Conservation (phyloP, 495 filamentous ascomycete genomes). For the Trypethelium eluteriae region DNA sequence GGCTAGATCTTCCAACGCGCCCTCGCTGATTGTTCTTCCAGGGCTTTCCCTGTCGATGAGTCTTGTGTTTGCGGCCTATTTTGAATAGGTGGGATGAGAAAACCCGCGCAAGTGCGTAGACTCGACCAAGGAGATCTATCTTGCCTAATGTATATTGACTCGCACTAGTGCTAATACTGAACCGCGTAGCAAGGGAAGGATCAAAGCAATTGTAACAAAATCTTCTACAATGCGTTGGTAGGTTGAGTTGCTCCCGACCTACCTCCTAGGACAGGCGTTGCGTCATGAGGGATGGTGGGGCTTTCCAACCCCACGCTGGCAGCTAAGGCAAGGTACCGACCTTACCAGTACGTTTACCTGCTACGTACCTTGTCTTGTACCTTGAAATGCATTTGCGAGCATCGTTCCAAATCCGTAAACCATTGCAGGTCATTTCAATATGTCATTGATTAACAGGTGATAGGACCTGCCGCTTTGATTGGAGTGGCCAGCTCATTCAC, state of each 20-base stretch:
- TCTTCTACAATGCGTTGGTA: too few species aligned
- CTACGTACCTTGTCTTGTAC: background rate
- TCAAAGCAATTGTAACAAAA: background rate
- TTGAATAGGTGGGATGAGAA: conserved; percentile 7
- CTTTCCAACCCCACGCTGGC: background rate
- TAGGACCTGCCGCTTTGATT: too few species aligned
- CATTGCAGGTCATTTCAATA: too few species aligned
- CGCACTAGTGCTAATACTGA: background rate
- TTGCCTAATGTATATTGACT: background rate
- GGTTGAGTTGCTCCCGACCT: too few species aligned
- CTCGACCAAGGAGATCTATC: background rate
- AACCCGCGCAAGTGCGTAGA: background rate
- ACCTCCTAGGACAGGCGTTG: background rate
- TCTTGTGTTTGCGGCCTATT: conserved; percentile 36
- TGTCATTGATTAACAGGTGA: too few species aligned
- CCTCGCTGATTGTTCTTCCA: conserved; percentile 23
- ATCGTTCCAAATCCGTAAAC: too few species aligned
- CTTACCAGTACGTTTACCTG: background rate
- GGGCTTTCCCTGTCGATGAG: conserved; percentile 28
- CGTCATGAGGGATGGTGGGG: conserved; percentile 5
- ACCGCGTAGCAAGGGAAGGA: background rate
- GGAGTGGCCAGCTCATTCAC: background rate
- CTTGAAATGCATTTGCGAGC: too few species aligned
- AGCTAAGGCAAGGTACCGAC: too few species aligned
- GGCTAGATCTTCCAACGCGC: conserved; percentile 17